These are phyloP conservation scores for Cyclotella sp. DNA, from an alignment of 108 stramenopile genomes.

Conservation along the genomic window DNA sequence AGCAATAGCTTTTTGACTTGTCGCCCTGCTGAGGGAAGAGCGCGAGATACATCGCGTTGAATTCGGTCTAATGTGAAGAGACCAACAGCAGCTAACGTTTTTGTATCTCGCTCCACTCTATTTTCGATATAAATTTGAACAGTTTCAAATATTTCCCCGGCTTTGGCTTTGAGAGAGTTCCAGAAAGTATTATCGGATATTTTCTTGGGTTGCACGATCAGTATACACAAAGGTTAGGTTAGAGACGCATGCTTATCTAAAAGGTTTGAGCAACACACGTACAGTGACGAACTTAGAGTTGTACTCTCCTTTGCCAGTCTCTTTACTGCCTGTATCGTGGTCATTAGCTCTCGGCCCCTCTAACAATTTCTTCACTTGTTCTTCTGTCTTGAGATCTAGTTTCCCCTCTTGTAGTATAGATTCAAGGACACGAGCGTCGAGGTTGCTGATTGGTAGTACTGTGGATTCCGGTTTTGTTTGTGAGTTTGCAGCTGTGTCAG, in stretches of 20 bases:
- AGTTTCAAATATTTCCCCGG: slow-evolving; percentile 66
- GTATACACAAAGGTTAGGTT: not conserved
- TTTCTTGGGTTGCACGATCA: slow-evolving; percentile 41
- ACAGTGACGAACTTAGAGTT: slow-evolving; percentile 48
- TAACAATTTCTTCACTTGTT: slow-evolving; percentile 67
- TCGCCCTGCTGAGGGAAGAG: slow-evolving; percentile 67
- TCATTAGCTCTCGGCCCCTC: slow-evolving; percentile 55
- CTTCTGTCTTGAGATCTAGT: slow-evolving; percentile 69
- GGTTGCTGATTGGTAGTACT: slow-evolving; percentile 33
- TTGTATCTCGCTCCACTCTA: slow-evolving; percentile 73
- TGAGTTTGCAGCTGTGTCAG: not conserved
- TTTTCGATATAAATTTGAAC: slow-evolving; percentile 74
- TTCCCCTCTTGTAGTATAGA: slow-evolving; percentile 70
- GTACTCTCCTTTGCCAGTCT: slow-evolving; percentile 28
- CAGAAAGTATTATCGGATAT: slow-evolving; percentile 76
- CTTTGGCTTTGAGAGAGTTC: slow-evolving; percentile 70
- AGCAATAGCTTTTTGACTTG: slow-evolving; percentile 37
- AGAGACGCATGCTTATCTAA: not conserved
- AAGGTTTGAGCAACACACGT: slow-evolving; percentile 7
- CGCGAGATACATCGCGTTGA: slow-evolving; percentile 70
- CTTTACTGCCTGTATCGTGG: not conserved
- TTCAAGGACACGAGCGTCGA: slow-evolving; percentile 83
- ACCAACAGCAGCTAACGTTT: slow-evolving; percentile 66
- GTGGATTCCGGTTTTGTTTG: not conserved
- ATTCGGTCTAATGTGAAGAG: slow-evolving; percentile 80